Percentiles rank a stretch among this genome's conserved stretches.
Evolutionary conservation across 164 flowering plant species (phyloP).

Genomic region (Annona squamosa): DNA sequence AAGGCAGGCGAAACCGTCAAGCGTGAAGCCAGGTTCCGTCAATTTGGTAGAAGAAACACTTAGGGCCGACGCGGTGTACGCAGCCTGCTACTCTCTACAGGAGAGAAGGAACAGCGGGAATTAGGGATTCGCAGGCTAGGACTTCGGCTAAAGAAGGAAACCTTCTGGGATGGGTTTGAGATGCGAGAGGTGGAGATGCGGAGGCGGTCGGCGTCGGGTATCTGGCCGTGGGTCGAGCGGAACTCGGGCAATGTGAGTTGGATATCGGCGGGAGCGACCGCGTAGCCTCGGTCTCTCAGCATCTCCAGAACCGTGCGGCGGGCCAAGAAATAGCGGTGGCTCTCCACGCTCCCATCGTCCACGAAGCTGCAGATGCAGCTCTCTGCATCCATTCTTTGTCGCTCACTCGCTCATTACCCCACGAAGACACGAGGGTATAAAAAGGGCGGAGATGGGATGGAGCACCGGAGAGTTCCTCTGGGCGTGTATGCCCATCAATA

Average conservation of each 20-base stretch:
- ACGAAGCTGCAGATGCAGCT: constrained; percentile 42
- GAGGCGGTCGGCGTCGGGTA: constrained; percentile 49
- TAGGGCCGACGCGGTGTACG: background rate
- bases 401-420: background rate
- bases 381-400: constrained; percentile 8
- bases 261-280: constrained; percentile 48
- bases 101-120: background rate
- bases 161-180: constrained; percentile 47
- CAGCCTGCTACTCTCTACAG: background rate
- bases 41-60: too few species aligned
- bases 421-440: background rate
- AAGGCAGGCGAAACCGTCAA: too few species aligned
- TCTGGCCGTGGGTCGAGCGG: constrained; percentile 37
- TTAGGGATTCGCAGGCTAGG: too few species aligned
- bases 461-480: too few species aligned
- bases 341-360: constrained; percentile 60
- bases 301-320: constrained; percentile 71
- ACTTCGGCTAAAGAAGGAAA: constrained; percentile 2
- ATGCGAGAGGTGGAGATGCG: constrained; percentile 30
- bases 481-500: too few species aligned
- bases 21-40: too few species aligned
- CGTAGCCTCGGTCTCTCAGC: constrained; percentile 74
- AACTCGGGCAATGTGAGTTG: constrained; percentile 49
- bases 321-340: constrained; percentile 62
- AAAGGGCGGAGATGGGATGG: too few species aligned